Evolutionary conservation across 1,284 basidiomycete genomes (phyloP).

Genomic region (Phellinidium pouzarii): DNA sequence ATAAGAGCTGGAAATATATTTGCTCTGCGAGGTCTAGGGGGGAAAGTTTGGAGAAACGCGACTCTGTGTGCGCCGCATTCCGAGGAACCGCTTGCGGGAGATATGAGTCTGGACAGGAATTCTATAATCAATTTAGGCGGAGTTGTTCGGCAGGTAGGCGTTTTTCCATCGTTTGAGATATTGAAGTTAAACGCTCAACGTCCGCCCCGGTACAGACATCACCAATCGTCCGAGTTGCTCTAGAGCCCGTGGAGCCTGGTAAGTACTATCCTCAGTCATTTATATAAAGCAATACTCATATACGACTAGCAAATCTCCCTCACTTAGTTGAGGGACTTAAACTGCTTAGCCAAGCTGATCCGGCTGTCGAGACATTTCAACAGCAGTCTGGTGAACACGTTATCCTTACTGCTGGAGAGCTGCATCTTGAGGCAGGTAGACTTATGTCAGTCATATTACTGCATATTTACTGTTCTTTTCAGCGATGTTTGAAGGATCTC

Average conservation of each 20-base stretch:
- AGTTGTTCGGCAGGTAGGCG: slow-evolving; percentile 60
- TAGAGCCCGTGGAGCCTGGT: slow-evolving; percentile 81
- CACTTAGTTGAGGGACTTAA: slow-evolving; percentile 86
- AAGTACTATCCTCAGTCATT: slow-evolving; percentile 18
- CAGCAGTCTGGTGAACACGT: slow-evolving; percentile 98
- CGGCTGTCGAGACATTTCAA: slow-evolving; percentile 95
- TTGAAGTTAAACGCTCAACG: slow-evolving; percentile 3
- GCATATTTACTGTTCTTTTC: slow-evolving; percentile 5
- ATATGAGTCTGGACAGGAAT: slow-evolving; percentile 36
- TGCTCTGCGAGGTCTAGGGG: slow-evolving; percentile 86
- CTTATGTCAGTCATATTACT: neutral
- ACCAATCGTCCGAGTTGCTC: slow-evolving; percentile 92
- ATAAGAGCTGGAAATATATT: slow-evolving; percentile 97
- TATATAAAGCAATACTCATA: neutral
- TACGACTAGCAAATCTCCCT: slow-evolving; percentile 71
- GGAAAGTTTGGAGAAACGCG: slow-evolving; percentile 85
- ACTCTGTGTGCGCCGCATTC: slow-evolving; percentile 75
- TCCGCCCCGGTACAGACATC: slow-evolving; percentile 44
- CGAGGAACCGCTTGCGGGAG: slow-evolving; percentile 34
- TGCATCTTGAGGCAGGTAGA: slow-evolving; percentile 81
- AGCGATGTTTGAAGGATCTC: slow-evolving; percentile 94
- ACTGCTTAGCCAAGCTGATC: slow-evolving; percentile 91
- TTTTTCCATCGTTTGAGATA: slow-evolving; percentile 3
- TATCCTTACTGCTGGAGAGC: slow-evolving; percentile 92
- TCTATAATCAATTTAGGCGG: slow-evolving; percentile 82